Evolutionary conservation across 108 stramenopile species (phyloP).

Genomic region (Asterionellopsis glacialis): DNA sequence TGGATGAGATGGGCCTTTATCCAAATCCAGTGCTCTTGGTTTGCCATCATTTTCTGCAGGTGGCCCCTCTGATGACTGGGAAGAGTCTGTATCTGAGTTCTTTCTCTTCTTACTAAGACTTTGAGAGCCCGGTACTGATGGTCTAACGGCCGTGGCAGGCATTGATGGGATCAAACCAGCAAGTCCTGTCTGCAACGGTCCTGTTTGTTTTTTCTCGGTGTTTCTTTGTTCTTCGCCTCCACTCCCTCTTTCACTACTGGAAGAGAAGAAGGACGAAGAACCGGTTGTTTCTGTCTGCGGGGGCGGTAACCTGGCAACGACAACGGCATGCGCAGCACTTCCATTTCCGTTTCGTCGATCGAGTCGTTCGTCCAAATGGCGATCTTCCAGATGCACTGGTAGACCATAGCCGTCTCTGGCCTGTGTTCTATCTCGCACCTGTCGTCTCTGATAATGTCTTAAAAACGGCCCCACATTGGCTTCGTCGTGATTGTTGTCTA

Average conservation of each 20-base stretch:
- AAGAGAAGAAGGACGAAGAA: background rate
- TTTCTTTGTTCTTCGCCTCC: too few species aligned
- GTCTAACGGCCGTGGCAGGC: too few species aligned
- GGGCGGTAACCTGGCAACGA: background rate
- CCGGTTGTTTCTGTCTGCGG: background rate
- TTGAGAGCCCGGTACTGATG: too few species aligned
- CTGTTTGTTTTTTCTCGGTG: too few species aligned
- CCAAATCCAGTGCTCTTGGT: too few species aligned
- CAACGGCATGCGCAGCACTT: background rate
- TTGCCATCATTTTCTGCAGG: background rate
- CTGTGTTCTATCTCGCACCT: background rate
- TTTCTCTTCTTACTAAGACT: too few species aligned
- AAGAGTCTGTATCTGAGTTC: background rate
- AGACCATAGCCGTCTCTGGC: background rate
- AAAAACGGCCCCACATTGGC: too few species aligned
- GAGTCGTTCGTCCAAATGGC: background rate
- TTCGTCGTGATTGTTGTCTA: background rate
- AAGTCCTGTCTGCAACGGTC: too few species aligned
- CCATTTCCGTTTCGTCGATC: too few species aligned
- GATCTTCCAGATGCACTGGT: background rate
- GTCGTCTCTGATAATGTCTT: too few species aligned
- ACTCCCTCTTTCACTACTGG: background rate
- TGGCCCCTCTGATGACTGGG: background rate
- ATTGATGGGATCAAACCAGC: too few species aligned
- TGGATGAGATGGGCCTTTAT: too few species aligned